phyloP scores from a whole-genome alignment of 352 stramenopile genomes.

The Pythium oligandrum region DNA sequence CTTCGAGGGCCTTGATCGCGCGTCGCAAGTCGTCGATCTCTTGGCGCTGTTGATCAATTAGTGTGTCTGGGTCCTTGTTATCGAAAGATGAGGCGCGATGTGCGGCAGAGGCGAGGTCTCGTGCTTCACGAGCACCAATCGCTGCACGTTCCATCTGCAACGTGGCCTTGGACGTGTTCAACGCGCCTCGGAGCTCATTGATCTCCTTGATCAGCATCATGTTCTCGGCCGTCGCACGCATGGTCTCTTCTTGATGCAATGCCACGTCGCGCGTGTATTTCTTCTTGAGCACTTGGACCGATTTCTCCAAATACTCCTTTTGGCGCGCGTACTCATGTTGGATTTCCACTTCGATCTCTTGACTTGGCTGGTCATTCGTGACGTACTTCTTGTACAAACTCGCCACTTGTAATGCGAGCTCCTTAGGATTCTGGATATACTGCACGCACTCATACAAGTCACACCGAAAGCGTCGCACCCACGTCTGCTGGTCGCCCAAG shows the following conservation, averaged over 20 bases:
- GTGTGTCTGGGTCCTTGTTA: slow-evolving; percentile 36
- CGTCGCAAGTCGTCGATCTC: slow-evolving; percentile 79
- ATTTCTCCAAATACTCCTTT: slow-evolving; percentile 91
- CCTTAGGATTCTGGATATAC: slow-evolving; percentile 65
- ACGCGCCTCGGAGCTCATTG: slow-evolving; percentile 83
- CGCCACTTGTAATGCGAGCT: slow-evolving; percentile 74
- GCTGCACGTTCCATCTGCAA: slow-evolving; percentile 75
- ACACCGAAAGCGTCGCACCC: slow-evolving; percentile 69
- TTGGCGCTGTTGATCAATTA: slow-evolving; percentile 48
- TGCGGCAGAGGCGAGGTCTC: slow-evolving; percentile 1
- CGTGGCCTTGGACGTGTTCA: slow-evolving; percentile 70
- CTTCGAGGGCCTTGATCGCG: slow-evolving; percentile 70
- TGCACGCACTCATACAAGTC: slow-evolving; percentile 85
- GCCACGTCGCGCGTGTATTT: slow-evolving; percentile 78
- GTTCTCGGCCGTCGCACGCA: slow-evolving; percentile 76
- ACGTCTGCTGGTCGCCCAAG: slow-evolving; percentile 58
- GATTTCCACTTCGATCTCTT: slow-evolving; percentile 62
- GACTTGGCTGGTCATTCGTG: slow-evolving; percentile 28
- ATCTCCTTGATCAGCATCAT: slow-evolving; percentile 92
- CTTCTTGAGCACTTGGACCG: slow-evolving; percentile 84
- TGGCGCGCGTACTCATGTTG: slow-evolving; percentile 88
- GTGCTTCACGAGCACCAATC: slow-evolving; percentile 19
- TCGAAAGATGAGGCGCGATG: slow-evolving; percentile 18
- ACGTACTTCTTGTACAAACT: slow-evolving; percentile 76
- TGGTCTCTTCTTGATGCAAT: slow-evolving; percentile 57